Evolutionary conservation across 139 green algal genomes (phyloP).

Genomic region (Parachlorella kessleri): DNA sequence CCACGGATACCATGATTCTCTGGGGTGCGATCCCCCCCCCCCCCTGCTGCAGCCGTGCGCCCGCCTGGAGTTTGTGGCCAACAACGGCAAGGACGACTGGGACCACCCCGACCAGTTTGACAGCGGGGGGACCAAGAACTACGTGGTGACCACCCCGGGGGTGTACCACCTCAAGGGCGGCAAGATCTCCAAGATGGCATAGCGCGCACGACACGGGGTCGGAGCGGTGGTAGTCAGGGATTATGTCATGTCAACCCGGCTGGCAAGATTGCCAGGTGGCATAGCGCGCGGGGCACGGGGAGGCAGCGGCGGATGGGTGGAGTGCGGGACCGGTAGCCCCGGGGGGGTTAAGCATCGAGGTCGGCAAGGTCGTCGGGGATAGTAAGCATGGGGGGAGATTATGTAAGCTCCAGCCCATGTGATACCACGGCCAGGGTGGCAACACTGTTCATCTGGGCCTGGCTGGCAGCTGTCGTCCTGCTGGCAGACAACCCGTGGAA

Average conservation of each 20-base stretch:
- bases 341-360: neutral
- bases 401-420: too few relatives aligned
- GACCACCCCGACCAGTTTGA: conserved; percentile 21
- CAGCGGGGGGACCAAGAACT: conserved; percentile 14
- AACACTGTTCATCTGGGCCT: too few relatives aligned
- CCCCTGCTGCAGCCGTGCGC: conserved; percentile 6
- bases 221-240: neutral
- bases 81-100: conserved; percentile 28
- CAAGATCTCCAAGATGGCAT: conserved; percentile 16
- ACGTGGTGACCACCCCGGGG: conserved; percentile 11
- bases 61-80: conserved; percentile 40
- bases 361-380: neutral
- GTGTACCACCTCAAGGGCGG: conserved; percentile 20
- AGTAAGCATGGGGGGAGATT: too few relatives aligned
- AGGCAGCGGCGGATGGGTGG: neutral
- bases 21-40: neutral
- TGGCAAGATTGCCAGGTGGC: too few relatives aligned
- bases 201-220: neutral
- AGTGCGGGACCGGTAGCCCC: neutral
- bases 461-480: too few relatives aligned
- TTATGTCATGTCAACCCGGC: too few relatives aligned
- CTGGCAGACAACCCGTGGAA: too few relatives aligned
- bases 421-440: too few relatives aligned
- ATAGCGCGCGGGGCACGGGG: too few relatives aligned
- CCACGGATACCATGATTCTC: neutral